These are phyloP conservation scores for Ottelia alismoides DNA, from an alignment of 106 monocot genomes.

Conservation along the genomic window DNA sequence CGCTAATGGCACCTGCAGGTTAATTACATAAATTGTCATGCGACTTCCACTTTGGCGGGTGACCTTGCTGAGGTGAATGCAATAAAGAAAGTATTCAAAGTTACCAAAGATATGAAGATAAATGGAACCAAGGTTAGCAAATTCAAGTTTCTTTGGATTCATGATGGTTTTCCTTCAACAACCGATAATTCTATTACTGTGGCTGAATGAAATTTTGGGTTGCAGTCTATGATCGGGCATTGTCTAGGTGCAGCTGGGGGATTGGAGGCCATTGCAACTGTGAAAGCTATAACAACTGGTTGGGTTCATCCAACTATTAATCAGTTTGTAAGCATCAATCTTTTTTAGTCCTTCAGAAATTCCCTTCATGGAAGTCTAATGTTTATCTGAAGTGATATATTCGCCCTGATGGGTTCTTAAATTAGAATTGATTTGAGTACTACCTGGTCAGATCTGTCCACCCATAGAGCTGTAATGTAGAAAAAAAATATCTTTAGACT, in stretches of 20 bases:
- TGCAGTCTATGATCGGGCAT: constrained; percentile 97
- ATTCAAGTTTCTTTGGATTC: not conserved
- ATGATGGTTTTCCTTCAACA: no score
- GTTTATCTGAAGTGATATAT: no score
- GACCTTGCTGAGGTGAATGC: constrained; percentile 98
- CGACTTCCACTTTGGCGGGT: constrained; percentile 94
- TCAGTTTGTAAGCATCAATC: constrained; percentile 79
- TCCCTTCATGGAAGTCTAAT: no score
- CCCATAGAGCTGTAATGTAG: no score
- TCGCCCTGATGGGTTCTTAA: no score
- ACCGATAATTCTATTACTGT: no score
- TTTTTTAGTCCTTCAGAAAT: no score
- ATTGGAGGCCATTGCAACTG: constrained; percentile 92
- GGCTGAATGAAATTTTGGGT: not conserved
- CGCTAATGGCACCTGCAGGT: constrained; percentile 52
- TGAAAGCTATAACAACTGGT: constrained; percentile 90
- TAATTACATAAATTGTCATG: constrained; percentile 99
- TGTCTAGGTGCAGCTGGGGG: constrained; percentile 95
- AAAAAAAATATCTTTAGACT: no score
- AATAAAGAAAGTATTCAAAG: constrained; percentile 86
- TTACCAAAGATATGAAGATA: constrained; percentile 72
- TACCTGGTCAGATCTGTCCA: no score
- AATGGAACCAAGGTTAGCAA: constrained; percentile 79
- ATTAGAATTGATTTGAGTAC: no score
- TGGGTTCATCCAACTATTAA: constrained; percentile 91